Conservation (phyloP, 2,329 filamentous ascomycete species). For the Colletotrichum sp. region DNA sequence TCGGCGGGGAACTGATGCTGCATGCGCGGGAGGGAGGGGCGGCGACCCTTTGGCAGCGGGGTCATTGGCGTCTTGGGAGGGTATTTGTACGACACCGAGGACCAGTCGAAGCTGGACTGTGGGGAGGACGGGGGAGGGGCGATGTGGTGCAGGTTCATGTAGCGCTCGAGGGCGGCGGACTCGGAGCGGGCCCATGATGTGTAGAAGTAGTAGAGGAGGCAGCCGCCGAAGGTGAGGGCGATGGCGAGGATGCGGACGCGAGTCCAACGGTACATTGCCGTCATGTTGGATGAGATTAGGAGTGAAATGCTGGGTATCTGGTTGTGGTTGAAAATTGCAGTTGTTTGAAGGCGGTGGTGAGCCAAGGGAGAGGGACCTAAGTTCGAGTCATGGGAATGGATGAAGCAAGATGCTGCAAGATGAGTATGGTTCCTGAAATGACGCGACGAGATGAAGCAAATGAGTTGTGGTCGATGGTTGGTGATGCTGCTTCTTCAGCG, state of each 20-base stretch:
- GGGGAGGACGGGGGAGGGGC: background rate
- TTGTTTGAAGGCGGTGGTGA: background rate
- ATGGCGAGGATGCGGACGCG: constrained; percentile 5
- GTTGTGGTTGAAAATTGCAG: background rate
- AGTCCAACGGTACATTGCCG: constrained; percentile 2
- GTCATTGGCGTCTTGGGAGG: constrained; percentile 23
- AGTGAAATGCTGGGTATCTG: background rate
- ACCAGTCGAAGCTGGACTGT: constrained; percentile 42
- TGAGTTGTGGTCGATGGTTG: background rate
- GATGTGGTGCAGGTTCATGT: constrained; percentile 33
- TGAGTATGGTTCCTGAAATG: background rate
- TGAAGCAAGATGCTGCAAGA: background rate
- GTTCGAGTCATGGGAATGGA: background rate
- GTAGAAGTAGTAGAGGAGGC: constrained; percentile 3
- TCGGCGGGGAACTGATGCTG: constrained; percentile 36
- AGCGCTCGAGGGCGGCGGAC: constrained; percentile 26
- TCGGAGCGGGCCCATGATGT: background rate
- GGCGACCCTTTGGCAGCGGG: constrained; percentile 25
- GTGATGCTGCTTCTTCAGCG: background rate
- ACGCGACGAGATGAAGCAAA: background rate
- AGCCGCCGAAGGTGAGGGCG: background rate
- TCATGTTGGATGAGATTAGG: background rate
- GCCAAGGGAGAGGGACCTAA: background rate
- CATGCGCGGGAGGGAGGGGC: constrained; percentile 32
- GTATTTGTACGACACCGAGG: constrained; percentile 29